Conservation (phyloP, 805 yeast genomes). For the Schwanniomyces sp. region DNA sequence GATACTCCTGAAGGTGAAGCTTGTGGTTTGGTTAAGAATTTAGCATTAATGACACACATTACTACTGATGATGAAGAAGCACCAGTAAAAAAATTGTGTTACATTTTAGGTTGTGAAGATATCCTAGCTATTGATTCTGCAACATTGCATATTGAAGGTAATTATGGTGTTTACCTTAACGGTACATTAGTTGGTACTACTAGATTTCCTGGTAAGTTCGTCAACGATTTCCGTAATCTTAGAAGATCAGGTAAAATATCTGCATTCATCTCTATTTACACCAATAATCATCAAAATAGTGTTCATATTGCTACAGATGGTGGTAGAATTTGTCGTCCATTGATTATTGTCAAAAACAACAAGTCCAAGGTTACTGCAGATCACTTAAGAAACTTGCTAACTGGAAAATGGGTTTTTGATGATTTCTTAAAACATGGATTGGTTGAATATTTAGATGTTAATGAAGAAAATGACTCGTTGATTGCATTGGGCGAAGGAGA, state of each 20-base stretch:
- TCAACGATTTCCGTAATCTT: constrained; percentile 69
- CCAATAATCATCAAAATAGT: constrained; percentile 85
- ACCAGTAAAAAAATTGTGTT: constrained; percentile 78
- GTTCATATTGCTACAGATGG: constrained; percentile 99
- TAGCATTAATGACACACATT: constrained; percentile 97
- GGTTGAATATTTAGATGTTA: constrained; percentile 94
- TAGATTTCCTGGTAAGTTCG: constrained; percentile 81
- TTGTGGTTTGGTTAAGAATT: constrained; percentile 95
- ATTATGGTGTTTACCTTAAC: constrained; percentile 83
- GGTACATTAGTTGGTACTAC: constrained; percentile 95
- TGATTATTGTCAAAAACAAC: constrained; percentile 81
- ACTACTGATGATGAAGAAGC: constrained; percentile 97
- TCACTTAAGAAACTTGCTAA: constrained; percentile 62
- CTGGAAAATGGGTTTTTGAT: constrained; percentile 83
- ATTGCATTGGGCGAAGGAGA: constrained; percentile 83
- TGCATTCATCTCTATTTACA: constrained; percentile 87
- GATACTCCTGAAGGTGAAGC: constrained; percentile 99
- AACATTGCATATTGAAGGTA: constrained; percentile 71
- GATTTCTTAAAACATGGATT: constrained; percentile 83
- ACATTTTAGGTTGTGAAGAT: constrained; percentile 85
- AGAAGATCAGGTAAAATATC: constrained; percentile 86
- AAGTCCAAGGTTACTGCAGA: constrained; percentile 66
- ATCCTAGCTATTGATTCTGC: constrained; percentile 80
- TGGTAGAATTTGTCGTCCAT: constrained; percentile 96
- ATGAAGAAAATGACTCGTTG: constrained; percentile 92